Conservation (phyloP, 331 rosid species). For the Malus hybrid region DNA sequence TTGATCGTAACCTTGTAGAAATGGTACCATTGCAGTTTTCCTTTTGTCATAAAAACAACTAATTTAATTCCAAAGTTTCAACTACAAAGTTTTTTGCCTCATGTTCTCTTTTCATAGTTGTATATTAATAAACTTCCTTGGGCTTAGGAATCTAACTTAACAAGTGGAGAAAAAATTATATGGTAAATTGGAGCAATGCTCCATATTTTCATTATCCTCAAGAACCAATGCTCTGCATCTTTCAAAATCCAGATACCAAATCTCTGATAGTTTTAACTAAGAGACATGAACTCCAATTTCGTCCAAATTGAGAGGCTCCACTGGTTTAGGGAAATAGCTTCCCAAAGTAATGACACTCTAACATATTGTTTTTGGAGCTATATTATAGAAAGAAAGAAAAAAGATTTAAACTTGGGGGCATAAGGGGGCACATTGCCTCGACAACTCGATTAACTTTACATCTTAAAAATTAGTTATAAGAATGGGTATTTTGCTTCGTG, state of each 20-base stretch:
- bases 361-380: neutral
- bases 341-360: neutral
- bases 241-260: neutral
- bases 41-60: neutral
- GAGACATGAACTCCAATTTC: neutral
- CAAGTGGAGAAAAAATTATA: too few species aligned
- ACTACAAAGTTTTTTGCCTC: neutral
- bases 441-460: too few species aligned
- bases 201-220: neutral
- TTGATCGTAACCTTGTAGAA: conserved; percentile 57
- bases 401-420: too few species aligned
- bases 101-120: too few species aligned
- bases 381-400: too few species aligned
- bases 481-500: neutral
- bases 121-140: too few species aligned
- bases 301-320: neutral
- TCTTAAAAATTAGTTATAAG: too few species aligned
- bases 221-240: neutral
- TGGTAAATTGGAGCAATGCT: neutral
- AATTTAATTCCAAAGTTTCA: neutral
- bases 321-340: neutral
- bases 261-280: too few species aligned
- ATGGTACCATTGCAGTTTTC: neutral
- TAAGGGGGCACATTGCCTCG: neutral
- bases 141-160: too few species aligned